Conservation (phyloP, 225 moss, liverwort and hornwort species). For the Physcomitrium patens region DNA sequence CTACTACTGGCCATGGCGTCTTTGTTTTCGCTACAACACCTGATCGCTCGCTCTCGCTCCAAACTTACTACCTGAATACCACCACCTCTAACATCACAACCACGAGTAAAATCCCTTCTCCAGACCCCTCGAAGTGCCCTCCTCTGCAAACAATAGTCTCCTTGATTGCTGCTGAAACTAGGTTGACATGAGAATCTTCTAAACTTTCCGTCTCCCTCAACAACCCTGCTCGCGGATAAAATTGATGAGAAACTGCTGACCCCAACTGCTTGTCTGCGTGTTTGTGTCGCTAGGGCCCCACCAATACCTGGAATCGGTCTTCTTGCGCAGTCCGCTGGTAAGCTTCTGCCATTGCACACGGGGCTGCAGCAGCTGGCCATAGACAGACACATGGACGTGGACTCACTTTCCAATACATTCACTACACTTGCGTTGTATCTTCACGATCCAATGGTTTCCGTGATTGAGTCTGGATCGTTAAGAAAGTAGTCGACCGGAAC, state of each 20-base stretch:
- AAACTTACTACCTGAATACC: constrained; percentile 26
- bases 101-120: background rate
- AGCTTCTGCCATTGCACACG: background rate
- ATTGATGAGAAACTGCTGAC: background rate
- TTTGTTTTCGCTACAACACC: constrained; percentile 3
- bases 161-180: background rate
- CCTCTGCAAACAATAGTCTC: background rate
- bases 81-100: constrained; percentile 17
- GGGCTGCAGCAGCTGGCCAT: background rate
- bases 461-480: no score
- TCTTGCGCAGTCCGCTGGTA: background rate
- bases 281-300: constrained; percentile 25
- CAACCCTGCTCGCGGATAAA: background rate
- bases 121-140: background rate
- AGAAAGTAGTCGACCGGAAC: no score
- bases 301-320: constrained; percentile 18
- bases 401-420: background rate
- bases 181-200: background rate
- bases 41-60: background rate
- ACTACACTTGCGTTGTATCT: no score
- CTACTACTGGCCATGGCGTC: constrained; percentile 47
- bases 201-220: background rate
- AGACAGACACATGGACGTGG: background rate
- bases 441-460: no score
- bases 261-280: no score